phyloP scores from a whole-genome alignment of 2,329 filamentous ascomycete genomes.

The Pseudogymnoascus sp. region DNA sequence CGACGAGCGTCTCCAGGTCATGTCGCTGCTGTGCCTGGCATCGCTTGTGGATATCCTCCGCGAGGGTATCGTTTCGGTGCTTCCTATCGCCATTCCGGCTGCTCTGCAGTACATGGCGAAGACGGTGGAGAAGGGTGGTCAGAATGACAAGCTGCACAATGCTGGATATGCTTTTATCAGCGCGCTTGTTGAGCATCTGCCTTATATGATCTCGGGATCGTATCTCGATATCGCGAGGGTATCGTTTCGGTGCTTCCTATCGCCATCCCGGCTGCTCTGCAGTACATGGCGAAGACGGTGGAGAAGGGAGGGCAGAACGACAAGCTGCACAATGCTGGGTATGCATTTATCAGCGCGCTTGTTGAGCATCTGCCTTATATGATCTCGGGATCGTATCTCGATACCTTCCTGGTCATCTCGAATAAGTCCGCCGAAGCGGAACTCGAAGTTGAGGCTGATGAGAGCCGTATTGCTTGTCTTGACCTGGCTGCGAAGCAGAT shows the following conservation, averaged over 20 bases:
- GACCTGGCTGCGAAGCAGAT: conserved; percentile 68
- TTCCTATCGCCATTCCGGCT: conserved; percentile 67
- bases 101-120: conserved; percentile 62
- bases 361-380: conserved; percentile 84
- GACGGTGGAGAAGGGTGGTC: conserved; percentile 46
- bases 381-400: conserved; percentile 67
- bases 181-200: conserved; percentile 71
- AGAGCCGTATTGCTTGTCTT: conserved; percentile 60
- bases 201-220: conserved; percentile 76
- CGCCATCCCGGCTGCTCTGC: conserved; percentile 63
- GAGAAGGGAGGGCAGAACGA: conserved; percentile 42
- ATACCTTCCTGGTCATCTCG: conserved; percentile 62
- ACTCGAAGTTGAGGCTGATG: conserved; percentile 53
- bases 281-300: conserved; percentile 60
- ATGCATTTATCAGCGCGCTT: conserved; percentile 69
- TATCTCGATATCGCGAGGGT: conserved; percentile 72
- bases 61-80: conserved; percentile 74
- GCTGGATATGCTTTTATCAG: conserved; percentile 74
- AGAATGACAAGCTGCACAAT: conserved; percentile 63
- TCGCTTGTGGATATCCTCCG: conserved; percentile 83
- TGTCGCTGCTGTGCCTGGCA: conserved; percentile 81
- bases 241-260: conserved; percentile 75
- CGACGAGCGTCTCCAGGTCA: conserved; percentile 65
- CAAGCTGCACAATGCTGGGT: conserved; percentile 73
- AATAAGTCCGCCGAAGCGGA: conserved; percentile 59